A percentile compares a stretch with the other conserved stretches of the same genome.
phyloP scores from a whole-genome alignment of 2,329 filamentous ascomycete genomes.

The Magnaporthiopsis poae region DNA sequence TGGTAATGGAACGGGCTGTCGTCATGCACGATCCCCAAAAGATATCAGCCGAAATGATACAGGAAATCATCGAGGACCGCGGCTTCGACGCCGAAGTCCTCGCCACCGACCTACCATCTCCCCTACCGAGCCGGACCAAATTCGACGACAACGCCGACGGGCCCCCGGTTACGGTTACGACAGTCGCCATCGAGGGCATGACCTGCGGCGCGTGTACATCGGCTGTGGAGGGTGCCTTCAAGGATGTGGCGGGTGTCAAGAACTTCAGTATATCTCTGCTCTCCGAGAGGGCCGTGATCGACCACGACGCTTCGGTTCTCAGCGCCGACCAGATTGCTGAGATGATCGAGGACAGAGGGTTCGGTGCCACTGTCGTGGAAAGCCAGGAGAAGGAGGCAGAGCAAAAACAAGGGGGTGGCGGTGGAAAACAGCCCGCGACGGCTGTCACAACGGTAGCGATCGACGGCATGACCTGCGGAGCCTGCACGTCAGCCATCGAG shows the following conservation, averaged over 20 bases:
- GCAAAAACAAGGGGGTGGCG: constrained; percentile 16
- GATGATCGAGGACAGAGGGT: constrained; percentile 63
- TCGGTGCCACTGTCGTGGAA: constrained; percentile 70
- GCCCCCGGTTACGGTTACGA: constrained; percentile 52
- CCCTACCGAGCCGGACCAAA: constrained; percentile 29
- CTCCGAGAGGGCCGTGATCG: constrained; percentile 74
- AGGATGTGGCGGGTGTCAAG: constrained; percentile 61
- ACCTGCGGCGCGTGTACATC: constrained; percentile 85
- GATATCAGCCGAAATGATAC: constrained; percentile 65
- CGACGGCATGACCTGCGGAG: constrained; percentile 94
- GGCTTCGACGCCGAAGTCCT: constrained; percentile 87
- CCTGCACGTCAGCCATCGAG: constrained; percentile 87
- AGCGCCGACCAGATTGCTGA: constrained; percentile 45
- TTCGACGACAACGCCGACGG: constrained; percentile 25
- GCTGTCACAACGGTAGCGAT: constrained; percentile 78
- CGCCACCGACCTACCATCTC: constrained; percentile 63
- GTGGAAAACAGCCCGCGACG: constrained; percentile 20
- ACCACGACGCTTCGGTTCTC: constrained; percentile 57
- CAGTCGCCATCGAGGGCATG: constrained; percentile 74
- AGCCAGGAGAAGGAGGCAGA: constrained; percentile 42
- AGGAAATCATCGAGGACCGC: constrained; percentile 79
- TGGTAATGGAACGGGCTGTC: constrained; percentile 94
- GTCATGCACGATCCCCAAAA: constrained; percentile 73
- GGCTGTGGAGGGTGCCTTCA: constrained; percentile 71
- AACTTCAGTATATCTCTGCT: constrained; percentile 74